Percentiles rank a stretch among this genome's conserved stretches.
phyloP scores from a whole-genome alignment of 352 stramenopile species.

The Phytophthora sojae region DNA sequence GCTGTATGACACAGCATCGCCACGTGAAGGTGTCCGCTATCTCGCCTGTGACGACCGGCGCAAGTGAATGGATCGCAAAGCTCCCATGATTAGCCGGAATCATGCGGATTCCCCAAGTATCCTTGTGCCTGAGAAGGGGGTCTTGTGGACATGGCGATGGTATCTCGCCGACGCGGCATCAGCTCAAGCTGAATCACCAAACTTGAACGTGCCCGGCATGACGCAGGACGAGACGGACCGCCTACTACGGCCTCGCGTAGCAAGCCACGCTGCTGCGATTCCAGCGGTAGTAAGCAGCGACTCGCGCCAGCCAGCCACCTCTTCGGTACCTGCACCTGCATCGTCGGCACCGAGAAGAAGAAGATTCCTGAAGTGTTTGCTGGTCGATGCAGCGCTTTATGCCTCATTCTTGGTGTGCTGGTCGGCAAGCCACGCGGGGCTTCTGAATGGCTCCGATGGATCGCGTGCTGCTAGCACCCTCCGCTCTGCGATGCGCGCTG shows the following conservation, averaged over 20 bases:
- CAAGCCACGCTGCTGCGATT: slow-evolving; percentile 5
- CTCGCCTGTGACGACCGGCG: slow-evolving; percentile 8
- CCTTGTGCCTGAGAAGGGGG: slow-evolving; percentile 3
- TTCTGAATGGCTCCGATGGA: slow-evolving; percentile 8
- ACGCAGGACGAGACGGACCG: slow-evolving; percentile 16
- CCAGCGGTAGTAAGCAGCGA: slow-evolving; percentile 2
- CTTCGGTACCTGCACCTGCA: not conserved
- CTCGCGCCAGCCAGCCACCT: not conserved
- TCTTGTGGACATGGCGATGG: slow-evolving; percentile 10
- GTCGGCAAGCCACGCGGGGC: slow-evolving; percentile 13
- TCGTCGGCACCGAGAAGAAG: slow-evolving; percentile 3
- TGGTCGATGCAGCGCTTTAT: slow-evolving; percentile 24
- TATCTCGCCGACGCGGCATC: not conserved
- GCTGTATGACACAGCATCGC: not conserved
- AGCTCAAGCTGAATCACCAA: slow-evolving; percentile 1
- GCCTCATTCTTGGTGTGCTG: slow-evolving; percentile 20
- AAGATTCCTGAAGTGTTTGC: slow-evolving; percentile 12
- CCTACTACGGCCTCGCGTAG: slow-evolving; percentile 11
- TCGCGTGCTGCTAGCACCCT: slow-evolving; percentile 5
- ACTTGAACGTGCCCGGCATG: slow-evolving; percentile 25
- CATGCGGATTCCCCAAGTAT: slow-evolving; percentile 2
- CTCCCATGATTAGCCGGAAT: slow-evolving; percentile 3
- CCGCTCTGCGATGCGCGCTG: slow-evolving; percentile 13
- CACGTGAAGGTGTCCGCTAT: slow-evolving; percentile 2
- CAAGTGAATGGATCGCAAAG: slow-evolving; percentile 16